phyloP scores from a whole-genome alignment of 1,284 basidiomycete species.

The Cutaneotrichosporon curvatum region DNA sequence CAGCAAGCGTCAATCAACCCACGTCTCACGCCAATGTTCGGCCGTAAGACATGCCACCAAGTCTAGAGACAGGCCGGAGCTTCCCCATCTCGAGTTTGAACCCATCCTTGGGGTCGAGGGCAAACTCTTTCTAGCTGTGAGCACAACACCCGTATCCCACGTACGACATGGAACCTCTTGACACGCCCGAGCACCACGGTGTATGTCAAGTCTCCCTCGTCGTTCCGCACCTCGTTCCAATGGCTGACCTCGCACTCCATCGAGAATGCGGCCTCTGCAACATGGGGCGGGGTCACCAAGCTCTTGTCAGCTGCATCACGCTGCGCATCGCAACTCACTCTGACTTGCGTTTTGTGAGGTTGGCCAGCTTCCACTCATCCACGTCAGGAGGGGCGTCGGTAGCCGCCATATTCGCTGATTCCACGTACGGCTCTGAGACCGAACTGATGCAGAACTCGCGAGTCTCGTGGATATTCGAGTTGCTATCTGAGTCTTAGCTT shows the following conservation, averaged over 20 bases:
- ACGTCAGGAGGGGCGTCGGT: conserved; percentile 60
- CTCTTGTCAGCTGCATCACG: conserved; percentile 1
- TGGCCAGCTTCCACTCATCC: conserved; percentile 66
- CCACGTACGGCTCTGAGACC: conserved; percentile 65
- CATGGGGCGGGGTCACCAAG: conserved; percentile 57
- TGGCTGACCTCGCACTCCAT: conserved; percentile 65
- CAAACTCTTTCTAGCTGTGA: conserved; percentile 47
- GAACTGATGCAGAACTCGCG: conserved; percentile 69
- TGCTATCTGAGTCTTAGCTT: conserved; percentile 50
- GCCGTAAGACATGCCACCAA: conserved; percentile 52
- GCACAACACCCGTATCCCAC: conserved; percentile 2
- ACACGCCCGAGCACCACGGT: conserved; percentile 61
- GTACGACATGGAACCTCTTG: conserved; percentile 55
- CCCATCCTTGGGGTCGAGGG: conserved; percentile 52
- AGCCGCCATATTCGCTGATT: conserved; percentile 62
- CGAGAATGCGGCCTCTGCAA: conserved; percentile 62
- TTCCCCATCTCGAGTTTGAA: conserved; percentile 45
- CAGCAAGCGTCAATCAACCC: no score
- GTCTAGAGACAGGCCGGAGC: conserved; percentile 56
- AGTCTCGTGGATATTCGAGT: conserved; percentile 59
- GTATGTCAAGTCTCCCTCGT: conserved; percentile 48
- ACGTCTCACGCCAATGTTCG: no score
- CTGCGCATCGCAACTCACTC: conserved; percentile 50
- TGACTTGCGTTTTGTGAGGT: conserved; percentile 56
- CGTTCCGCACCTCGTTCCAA: conserved; percentile 53